Base-by-base conservation (phyloP, 768 basidiomycete genomes). In the Boletus pseudo-olivaceus region DNA sequence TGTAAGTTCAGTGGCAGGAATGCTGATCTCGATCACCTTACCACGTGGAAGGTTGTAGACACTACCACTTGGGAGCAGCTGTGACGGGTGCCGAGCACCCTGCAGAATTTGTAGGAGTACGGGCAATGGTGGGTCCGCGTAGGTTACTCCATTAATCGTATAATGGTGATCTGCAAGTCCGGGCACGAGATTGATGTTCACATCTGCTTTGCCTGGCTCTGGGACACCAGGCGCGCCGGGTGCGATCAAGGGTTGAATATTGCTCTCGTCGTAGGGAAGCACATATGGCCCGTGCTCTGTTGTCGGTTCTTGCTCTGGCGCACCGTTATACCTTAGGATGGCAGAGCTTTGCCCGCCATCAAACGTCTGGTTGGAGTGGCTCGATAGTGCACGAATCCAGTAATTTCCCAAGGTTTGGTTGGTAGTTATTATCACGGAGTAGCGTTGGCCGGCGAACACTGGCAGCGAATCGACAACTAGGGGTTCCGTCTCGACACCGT, bases 381-480 rank as follows among this genome's bases (percentile, higher is more conserved):
- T 39, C 0, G 56, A 40, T 26, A 61, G 20, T 1, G 53, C 55
- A 33, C 54, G 55, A 33, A 59, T 53, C 53, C 68, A 81, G 50
- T 81, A 81, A 62, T 81, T 81, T n/a, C 43, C 59, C 23, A 73
- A 40, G 0, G 68, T 59, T 40, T 76, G 67, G 56, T 75, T 70
- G 5, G 78, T 75, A 64, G 67, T 59, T 1, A 81, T 59, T 11
- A 80, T 64, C 51, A 80, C 70, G 1, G 78, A 80, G 53, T 79
- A 80, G 29, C 79, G 73, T 56, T 81, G 79, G 5, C 74, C 78
- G 7, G 70, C 51, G 10, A 63, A 67, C 11, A 75, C 70, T 12
- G 66, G 59, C 17, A 76, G 48, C 14, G 60, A 67, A 43, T 78
- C 75, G 8, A 76, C 75, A 0, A 64, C 57, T 3, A 76, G 53